These are phyloP conservation scores for Salmacisia buchloeana DNA, from an alignment of 1,284 basidiomycete genomes.

Conservation along the genomic window DNA sequence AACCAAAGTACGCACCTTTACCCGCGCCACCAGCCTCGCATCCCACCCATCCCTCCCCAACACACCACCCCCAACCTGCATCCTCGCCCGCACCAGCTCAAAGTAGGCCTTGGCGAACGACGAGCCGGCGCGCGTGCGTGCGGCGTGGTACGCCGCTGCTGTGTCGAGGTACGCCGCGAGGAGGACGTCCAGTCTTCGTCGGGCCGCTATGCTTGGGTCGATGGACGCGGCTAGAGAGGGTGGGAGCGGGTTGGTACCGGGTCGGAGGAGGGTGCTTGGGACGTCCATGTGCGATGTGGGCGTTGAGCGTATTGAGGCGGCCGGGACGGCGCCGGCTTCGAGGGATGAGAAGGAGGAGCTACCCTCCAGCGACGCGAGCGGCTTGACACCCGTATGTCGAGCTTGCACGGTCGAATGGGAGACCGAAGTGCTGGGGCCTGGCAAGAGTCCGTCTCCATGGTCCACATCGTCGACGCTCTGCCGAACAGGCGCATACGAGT, in stretches of 20 bases:
- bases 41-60: constrained; percentile 8
- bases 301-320: too few relatives aligned
- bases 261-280: not conserved
- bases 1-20: not conserved
- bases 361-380: not conserved
- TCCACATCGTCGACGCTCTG: not conserved
- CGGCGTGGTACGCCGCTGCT: constrained; percentile 10
- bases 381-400: not conserved
- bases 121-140: not conserved
- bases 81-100: constrained; percentile 4
- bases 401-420: not conserved
- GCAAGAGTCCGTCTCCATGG: too few relatives aligned
- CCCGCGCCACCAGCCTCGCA: constrained; percentile 6
- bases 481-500: too few relatives aligned
- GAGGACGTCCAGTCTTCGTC: not conserved
- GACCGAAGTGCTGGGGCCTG: too few relatives aligned
- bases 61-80: constrained; percentile 7
- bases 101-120: not conserved
- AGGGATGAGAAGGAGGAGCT: not conserved
- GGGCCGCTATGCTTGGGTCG: not conserved
- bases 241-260: too few relatives aligned
- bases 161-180: constrained; percentile 9
- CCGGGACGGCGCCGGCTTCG: not conserved
- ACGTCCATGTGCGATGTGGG: not conserved
- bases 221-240: not conserved